These are phyloP conservation scores for Styphnolobium japonicum DNA, from an alignment of 306 rosid species.

Conservation along the genomic window DNA sequence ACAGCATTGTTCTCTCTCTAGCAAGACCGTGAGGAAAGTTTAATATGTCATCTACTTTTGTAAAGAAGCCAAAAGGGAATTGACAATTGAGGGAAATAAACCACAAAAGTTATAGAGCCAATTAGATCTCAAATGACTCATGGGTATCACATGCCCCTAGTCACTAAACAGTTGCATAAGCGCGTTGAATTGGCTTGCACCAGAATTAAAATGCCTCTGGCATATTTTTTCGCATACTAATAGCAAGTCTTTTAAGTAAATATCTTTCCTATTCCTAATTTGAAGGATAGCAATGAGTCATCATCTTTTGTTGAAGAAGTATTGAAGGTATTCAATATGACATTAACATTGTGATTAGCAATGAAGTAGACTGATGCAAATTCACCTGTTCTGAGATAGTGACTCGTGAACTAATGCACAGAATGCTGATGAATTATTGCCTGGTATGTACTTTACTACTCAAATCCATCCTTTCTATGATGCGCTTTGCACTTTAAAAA, in stretches of 20 bases:
- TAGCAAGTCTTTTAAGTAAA: constrained; percentile 2
- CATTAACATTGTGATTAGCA: neutral
- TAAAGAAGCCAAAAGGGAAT: neutral
- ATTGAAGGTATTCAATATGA: neutral
- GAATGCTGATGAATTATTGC: neutral
- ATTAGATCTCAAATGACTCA: constrained; percentile 6
- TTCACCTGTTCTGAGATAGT: constrained; percentile 1
- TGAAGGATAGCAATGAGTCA: neutral
- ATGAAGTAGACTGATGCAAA: constrained; percentile 5
- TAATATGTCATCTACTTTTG: constrained; percentile 4
- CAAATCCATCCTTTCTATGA: neutral
- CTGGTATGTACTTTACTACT: neutral
- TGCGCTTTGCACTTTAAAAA: constrained; percentile 2
- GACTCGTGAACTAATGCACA: constrained; percentile 15
- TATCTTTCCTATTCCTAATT: constrained; percentile 20
- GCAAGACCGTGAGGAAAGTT: neutral
- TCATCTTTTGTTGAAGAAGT: neutral
- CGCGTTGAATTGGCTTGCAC: neutral
- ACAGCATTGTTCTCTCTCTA: neutral
- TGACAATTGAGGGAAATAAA: constrained; percentile 3
- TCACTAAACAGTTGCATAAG: neutral
- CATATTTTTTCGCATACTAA: constrained; percentile 7
- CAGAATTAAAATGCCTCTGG: neutral
- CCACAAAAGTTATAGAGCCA: neutral
- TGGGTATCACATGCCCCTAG: neutral